Base-by-base conservation (phyloP, 169 alveolate species). In the Toxoplasma gondii region DNA sequence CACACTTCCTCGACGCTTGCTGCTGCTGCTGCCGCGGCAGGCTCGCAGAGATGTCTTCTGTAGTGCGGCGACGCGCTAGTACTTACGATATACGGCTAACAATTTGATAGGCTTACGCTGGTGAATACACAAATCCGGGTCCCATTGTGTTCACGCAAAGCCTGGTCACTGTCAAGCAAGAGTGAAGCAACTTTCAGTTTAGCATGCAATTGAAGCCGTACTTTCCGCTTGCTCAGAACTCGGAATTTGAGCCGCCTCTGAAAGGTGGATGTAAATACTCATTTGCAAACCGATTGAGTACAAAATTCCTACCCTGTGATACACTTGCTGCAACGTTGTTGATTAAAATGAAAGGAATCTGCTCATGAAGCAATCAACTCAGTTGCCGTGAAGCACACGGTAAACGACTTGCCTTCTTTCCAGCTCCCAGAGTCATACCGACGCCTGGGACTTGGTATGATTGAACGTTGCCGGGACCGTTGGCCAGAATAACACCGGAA, bases 371-470 rank as follows among this genome's bases (percentile, higher is more conserved):
- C 22, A 27, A 43, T 43, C 38, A 5, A 17, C 67, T 10, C 43
- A 36, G 38, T 64, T 27, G 27, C 27, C 24, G 67, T 70, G 17
- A 36, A 49, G 0, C 12, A 49, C n/a, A 34, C 41, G 36, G 88
- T 38, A n/a, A 36, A 29, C 10, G 22, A 31, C 29, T 10, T 2
- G 81, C 94, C 91, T 91, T 86, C 64, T 91, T 49, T 29, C 94
- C 86, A 19, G 78, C 91, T 2, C 69, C 94, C 39, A 91, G 67
- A 19, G 91, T 67, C 91, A 81, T 54, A 0, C 94, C 94, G 86
- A 82, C 84, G 31, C 94, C 94, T 0, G 94, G 94, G 38, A 91
- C 94, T 84, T 91, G 88, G 67, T 45, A 91, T 22, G 94, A 34
- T 45, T 91, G 94, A 39, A 91, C 67, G 44, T 91, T 91, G 53